Percentiles rank a stretch among this genome's conserved stretches.
phyloP scores from a whole-genome alignment of 768 basidiomycete species.

The Russula sp. region DNA sequence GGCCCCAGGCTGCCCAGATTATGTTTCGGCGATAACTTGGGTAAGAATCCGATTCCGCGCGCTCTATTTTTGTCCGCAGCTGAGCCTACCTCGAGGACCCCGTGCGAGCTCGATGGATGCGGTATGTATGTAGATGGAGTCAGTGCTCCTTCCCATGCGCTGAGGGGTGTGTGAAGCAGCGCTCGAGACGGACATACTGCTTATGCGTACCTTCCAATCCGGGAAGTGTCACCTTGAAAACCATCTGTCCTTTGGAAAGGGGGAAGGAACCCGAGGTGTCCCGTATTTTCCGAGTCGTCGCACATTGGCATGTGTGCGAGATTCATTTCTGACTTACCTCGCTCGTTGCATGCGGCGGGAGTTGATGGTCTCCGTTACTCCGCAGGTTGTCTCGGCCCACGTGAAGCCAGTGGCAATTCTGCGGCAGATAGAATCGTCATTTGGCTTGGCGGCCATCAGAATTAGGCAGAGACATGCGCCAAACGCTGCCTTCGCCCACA shows the following conservation, averaged over 20 bases:
- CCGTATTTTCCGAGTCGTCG: background rate
- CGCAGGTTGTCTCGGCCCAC: background rate
- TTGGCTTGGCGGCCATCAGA: background rate
- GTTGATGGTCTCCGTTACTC: constrained; percentile 2
- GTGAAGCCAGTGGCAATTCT: background rate
- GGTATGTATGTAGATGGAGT: background rate
- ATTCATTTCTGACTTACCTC: constrained; percentile 2
- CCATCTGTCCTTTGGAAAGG: background rate
- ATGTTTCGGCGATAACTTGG: background rate
- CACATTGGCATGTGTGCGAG: background rate
- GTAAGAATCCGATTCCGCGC: background rate
- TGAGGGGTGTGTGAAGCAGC: constrained; percentile 5
- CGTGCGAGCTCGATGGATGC: constrained; percentile 5
- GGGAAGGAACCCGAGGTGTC: background rate
- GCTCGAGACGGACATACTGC: background rate
- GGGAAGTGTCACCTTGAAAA: background rate
- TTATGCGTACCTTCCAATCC: constrained; percentile 7
- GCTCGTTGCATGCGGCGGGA: background rate
- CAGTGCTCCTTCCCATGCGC: constrained; percentile 16
- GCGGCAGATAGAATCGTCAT: constrained; percentile 3
- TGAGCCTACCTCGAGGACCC: background rate
- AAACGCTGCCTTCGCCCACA: background rate
- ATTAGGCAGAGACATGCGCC: background rate
- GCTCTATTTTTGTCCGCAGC: background rate
- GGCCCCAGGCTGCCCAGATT: background rate